Base-by-base conservation (phyloP, 257 asterid species). In the Petunia axillaris region DNA sequence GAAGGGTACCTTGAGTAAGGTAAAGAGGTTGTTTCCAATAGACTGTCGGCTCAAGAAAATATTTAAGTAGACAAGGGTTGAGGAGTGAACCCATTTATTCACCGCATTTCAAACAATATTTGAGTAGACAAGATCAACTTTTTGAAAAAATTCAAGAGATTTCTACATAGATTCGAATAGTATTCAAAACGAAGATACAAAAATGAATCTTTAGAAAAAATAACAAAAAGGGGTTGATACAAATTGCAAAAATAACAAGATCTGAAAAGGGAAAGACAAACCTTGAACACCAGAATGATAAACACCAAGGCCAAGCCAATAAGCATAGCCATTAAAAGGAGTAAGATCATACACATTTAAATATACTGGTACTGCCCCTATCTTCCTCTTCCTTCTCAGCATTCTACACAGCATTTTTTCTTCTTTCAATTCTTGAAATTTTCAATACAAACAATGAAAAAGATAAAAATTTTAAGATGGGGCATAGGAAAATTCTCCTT, bases 251-350 rank as follows among this genome's bases (percentile, higher is more conserved):
- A 59, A 59, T 15, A 59, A 59, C 64, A 44, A 38, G 46, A 74
- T 74, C 25, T 50, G 43, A 5, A 37, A 7, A 53, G 41, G 16
- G 9, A 59, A 2, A n/a, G 13, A 60, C 65, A 14, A 81, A 90
- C 95, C 91, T 86, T 91, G 91, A 62, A 91, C 91, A 36, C 93
- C 95, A 53, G 95, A 91, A 77, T 91, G 95, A 78, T 89, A 91
- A 73, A 91, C 84, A n/a, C 95, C 93, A 78, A 91, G 93, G 80
- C 95, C 93, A 64, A 91, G 78, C 95, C 95, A 91, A 83, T 91
- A 91, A 77, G 93, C 93, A 53, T 91, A 91, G 79, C 91, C 93
- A 85, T 91, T 91, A 65, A 91, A 85, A 9, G 93, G 93, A 54
- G 92, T 90, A 59, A 90, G 93, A 86, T 90, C 94, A 86, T 90